Base-by-base conservation (phyloP, 352 stramenopile species). In the Phytopythium delawarense region DNA sequence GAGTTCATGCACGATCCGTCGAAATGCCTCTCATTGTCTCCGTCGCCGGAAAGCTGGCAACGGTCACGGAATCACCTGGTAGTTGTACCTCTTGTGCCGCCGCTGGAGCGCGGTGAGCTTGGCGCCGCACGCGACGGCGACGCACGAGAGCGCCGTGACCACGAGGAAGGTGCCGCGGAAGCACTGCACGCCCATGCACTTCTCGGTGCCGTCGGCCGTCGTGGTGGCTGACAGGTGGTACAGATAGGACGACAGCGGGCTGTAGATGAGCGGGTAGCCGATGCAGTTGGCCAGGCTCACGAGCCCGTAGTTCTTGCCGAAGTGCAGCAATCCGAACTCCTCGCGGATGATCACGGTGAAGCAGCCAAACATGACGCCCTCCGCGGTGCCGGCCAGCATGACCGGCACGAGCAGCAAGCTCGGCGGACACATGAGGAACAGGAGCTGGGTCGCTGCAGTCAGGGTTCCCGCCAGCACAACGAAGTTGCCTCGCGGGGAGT, bases 261-360 rank as follows among this genome's bases (percentile, higher is more conserved):
- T 89, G 51, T 84, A 84, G 60, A 93, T 70, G 20, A 95, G 74
- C 40, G 86, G 86, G 55, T 91, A 95, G 9, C 86, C 86, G 46
- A 93, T 78, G 58, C 78, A 89, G 69, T 93, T 95, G 50, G 86
- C 86, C 25, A 92, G 62, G 35, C 82, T 91, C 54, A 95, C 64
- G 49, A 92, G 74, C 7, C 86, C 86, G 59, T 89, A 95, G 64
- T 95, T 95, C 62, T 93, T 93, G 51, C 86, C 86, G 69, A 88
- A 92, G 66, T 95, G 81, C 42, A 70, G 70, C 23, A 88, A 46
- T 16, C 86, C 86, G 59, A 93, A 95, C 40, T 86, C 74, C 49
- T 95, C 86, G 35, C 86, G 86, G 53, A 91, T 79, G 48, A 95
- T 79, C 28, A 95, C 84, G 3, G 86, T 83, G 57, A 90, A 95